Evolutionary conservation across 2,329 filamentous ascomycete genomes (phyloP).

Genomic region (Sporothrix pallida): DNA sequence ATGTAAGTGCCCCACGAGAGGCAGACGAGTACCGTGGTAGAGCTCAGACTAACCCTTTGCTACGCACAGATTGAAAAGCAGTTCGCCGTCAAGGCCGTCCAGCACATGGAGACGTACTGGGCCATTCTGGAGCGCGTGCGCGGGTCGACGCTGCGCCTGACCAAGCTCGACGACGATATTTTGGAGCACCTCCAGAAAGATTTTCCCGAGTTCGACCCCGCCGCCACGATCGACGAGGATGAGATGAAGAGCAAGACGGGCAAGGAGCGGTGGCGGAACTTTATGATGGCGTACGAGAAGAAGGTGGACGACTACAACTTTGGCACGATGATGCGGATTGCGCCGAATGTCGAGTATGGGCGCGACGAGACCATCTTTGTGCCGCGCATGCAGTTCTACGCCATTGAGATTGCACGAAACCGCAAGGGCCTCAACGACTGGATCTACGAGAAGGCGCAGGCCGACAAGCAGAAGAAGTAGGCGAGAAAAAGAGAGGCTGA

Average conservation of each 20-base stretch:
- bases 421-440: conserved; percentile 91
- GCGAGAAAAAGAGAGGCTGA: too few species aligned
- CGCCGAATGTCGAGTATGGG: conserved; percentile 81
- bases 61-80: conserved; percentile 88
- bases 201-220: conserved; percentile 91
- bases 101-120: conserved; percentile 98
- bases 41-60: too few species aligned
- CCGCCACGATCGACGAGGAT: conserved; percentile 81
- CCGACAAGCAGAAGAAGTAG: conserved; percentile 51
- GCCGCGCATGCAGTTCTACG: conserved; percentile 64
- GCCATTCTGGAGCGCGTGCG: conserved; percentile 87
- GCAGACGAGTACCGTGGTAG: not conserved
- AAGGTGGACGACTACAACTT: conserved; percentile 98
- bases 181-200: conserved; percentile 83
- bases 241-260: conserved; percentile 97
- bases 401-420: conserved; percentile 67
- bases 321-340: conserved; percentile 86
- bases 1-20: conserved; percentile 50
- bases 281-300: conserved; percentile 93
- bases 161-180: conserved; percentile 94
- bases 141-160: conserved; percentile 87
- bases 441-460: conserved; percentile 85
- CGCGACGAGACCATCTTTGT: conserved; percentile 90
- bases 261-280: conserved; percentile 93
- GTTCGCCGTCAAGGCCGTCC: conserved; percentile 96